These are phyloP conservation scores for Penicillium simplicissimum DNA, from an alignment of 495 filamentous ascomycete species.

Conservation along the genomic window DNA sequence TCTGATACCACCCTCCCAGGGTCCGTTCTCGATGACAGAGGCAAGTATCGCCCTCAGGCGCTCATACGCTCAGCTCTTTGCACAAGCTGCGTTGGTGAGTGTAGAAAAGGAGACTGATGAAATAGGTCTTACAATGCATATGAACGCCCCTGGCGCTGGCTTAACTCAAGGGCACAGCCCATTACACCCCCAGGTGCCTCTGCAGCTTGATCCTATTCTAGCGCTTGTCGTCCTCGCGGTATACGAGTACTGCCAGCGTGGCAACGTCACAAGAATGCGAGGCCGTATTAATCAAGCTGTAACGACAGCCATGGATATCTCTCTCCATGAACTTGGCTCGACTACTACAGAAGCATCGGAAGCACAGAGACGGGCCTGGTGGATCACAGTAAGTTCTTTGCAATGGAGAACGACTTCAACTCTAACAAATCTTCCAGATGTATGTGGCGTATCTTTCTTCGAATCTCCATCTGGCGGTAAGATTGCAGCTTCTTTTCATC, in stretches of 20 bases:
- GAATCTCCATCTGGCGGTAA: conserved; percentile 19
- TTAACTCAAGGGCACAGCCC: conserved; percentile 32
- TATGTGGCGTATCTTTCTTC: conserved; percentile 23
- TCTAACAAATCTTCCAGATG: conserved; percentile 38
- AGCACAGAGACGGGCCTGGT: conserved; percentile 52
- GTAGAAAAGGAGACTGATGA: conserved; percentile 51
- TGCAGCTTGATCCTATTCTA: conserved; percentile 48
- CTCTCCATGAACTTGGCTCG: conserved; percentile 38
- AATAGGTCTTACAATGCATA: conserved; percentile 27
- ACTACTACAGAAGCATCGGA: conserved; percentile 43
- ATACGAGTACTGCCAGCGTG: conserved; percentile 57
- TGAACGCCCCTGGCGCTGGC: conserved; percentile 29
- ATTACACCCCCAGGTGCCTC: conserved; percentile 47
- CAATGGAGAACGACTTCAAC: conserved; percentile 34
- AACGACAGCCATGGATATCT: conserved; percentile 46
- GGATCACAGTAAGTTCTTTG: conserved; percentile 47
- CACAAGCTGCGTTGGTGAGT: conserved; percentile 46
- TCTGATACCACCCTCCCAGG: conserved; percentile 46
- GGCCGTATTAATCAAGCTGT: conserved; percentile 50
- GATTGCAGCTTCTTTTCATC: background rate
- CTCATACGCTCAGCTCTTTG: conserved; percentile 50
- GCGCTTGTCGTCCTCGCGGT: conserved; percentile 50
- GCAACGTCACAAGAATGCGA: conserved; percentile 54
- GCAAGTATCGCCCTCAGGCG: conserved; percentile 41
- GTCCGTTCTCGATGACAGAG: conserved; percentile 31